Evolutionary conservation across 805 yeast genomes (phyloP), one percentile per base, ranked within the genome.

Genomic region (Saturnispora halmiae): DNA sequence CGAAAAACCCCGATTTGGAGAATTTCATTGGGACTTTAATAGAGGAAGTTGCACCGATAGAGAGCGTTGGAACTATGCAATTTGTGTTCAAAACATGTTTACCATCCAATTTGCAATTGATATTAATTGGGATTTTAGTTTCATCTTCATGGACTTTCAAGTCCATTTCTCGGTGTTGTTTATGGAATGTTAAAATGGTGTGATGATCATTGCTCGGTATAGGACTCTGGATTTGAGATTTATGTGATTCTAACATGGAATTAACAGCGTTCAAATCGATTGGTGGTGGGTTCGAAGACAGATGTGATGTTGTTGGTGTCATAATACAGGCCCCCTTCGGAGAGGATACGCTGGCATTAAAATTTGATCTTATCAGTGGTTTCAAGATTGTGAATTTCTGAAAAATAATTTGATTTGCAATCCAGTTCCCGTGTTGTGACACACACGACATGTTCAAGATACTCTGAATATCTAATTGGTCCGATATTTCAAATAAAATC

Each of bases 91-190:
- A 8, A 8, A n/a, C 11, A 4, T 14, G 19, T 13, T 18, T 5
- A 4, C 21, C 21, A 18, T 31, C 19, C 19, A 31, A 18, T 11
- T 31, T 15, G 8, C 8, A 20, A 8, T 6, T 11, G 10, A 31
- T 19, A 13, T 18, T 14, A 13, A 31, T 16, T 11, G 34, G 49
- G 11, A 54, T 38, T 11, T 37, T 21, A 13, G 42, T 40, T 6
- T 55, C 48, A 9, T 53, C 59, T 34, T 56, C 59, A 39, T 50
- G 52, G 6, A 56, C 49, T 2, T 48, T 15, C 4, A 56, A 33
- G 30, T 31, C 28, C 15, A 33, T 21, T 21, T 22, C 11, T 29
- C 4, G 5, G 5, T 5, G 5, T 29, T 29, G 13, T 14, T 11
- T 14, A 10, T 27, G 6, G 13, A 27, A 27, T 27, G 7, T 10